phyloP scores from a whole-genome alignment of 2,329 filamentous ascomycete genomes.

The Botrytis tulipae region DNA sequence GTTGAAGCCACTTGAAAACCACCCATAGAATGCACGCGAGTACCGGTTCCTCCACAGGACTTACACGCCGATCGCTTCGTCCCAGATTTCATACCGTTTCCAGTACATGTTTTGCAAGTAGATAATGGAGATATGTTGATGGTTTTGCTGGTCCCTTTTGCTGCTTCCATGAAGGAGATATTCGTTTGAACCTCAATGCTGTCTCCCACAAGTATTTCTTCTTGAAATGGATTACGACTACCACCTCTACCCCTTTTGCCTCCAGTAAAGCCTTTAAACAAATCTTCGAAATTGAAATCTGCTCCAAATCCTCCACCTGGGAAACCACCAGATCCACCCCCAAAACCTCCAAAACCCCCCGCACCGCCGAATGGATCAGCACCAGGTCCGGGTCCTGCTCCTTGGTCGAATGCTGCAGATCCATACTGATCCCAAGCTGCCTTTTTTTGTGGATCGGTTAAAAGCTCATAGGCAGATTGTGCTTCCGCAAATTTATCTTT shows the following conservation, averaged over 20 bases:
- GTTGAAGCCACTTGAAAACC: constrained; percentile 96
- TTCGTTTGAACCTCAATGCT: constrained; percentile 93
- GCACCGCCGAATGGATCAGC: constrained; percentile 62
- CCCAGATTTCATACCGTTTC: constrained; percentile 81
- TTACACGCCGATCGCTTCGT: constrained; percentile 71
- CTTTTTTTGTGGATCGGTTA: constrained; percentile 90
- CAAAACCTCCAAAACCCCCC: constrained; percentile 53
- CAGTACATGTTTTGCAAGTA: constrained; percentile 77
- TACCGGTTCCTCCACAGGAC: constrained; percentile 81
- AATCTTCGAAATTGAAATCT: constrained; percentile 93
- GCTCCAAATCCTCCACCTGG: constrained; percentile 64
- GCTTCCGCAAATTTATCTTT: constrained; percentile 95
- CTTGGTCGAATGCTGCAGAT: constrained; percentile 81
- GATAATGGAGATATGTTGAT: constrained; percentile 80
- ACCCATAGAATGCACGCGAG: constrained; percentile 83
- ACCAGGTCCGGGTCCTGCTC: constrained; percentile 52
- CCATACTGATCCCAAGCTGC: constrained; percentile 91
- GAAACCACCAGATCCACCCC: constrained; percentile 51
- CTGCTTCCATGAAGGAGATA: constrained; percentile 94
- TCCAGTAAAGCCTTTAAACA: constrained; percentile 76
- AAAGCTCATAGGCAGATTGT: constrained; percentile 88
- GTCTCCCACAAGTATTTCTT: constrained; percentile 83
- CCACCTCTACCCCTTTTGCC: constrained; percentile 48
- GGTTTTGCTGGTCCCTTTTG: constrained; percentile 86
- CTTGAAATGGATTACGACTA: constrained; percentile 67